Evolutionary conservation across 805 yeast genomes (phyloP), one percentile per base, ranked within the genome.

Genomic region (Wickerhamomyces subpelliculosus): DNA sequence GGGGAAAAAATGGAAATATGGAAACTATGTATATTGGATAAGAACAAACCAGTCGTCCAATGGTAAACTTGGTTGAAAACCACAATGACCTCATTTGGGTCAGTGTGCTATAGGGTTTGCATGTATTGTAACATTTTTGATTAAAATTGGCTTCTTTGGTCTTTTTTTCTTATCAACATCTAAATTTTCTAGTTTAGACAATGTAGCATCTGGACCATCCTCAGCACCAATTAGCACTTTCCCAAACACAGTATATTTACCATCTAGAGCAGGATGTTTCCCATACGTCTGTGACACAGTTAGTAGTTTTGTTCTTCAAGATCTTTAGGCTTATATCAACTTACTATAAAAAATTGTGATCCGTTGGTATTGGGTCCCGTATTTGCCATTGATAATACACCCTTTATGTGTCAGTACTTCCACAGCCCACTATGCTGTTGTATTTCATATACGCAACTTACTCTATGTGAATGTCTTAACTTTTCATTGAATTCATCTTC

Each of bases 241-340:
- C 24, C 93, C 94, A 54, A 84, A 83, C 0, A 80, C 85, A 38
- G 83, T 88, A 57, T 81, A 80, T 11, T 63, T 61, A 25, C 76
- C 78, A 57, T 81, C 75, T 46, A 80, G 63, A 58, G 89, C 95
- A 3, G 96, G 90, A 3, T 96, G 87, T n/a, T 63, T 78, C 2
- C 75, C 88, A 5, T 95, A 85, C 18, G 97, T 90, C 64, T 59
- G 29, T 12, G 6, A 19, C 12, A 19, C 10, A 23, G 4, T 23
- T 13, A 26, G 18, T 26, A 25, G 25, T 29, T 23, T 32, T 17
- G 9, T 25, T 33, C 29, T 10, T 14, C 3, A 13, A 17, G 4
- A 25, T 10, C 24, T 7, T 10, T 22, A 35, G 6, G 2, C 22
- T 21, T 14, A n/a, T 26, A 9, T 22, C 18, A n/a, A 51, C 61